phyloP scores from a whole-genome alignment of 2,329 filamentous ascomycete genomes.

The Fusarium virguliforme region DNA sequence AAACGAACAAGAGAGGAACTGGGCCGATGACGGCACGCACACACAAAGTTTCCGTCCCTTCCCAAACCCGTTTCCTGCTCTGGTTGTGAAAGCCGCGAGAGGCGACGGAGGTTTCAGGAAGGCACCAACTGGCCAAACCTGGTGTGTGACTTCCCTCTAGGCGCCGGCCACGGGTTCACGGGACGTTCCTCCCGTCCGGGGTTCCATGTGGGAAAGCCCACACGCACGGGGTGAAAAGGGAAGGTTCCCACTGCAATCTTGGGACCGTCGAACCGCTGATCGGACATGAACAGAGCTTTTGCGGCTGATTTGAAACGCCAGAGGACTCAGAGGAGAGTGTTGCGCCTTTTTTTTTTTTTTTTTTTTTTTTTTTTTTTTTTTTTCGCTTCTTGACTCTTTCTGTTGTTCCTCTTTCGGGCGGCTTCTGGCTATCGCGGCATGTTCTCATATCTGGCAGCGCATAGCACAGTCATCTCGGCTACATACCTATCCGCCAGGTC shows the following conservation, averaged over 20 bases:
- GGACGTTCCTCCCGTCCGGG: constrained; percentile 31
- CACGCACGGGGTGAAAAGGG: neutral
- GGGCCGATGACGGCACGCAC: constrained; percentile 17
- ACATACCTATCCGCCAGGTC: constrained; percentile 12
- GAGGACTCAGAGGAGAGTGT: constrained; percentile 19
- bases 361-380: neutral
- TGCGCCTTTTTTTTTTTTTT: neutral
- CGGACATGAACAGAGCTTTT: constrained; percentile 28
- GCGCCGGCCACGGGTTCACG: constrained; percentile 17
- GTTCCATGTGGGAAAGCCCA: constrained; percentile 22
- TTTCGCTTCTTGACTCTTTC: neutral
- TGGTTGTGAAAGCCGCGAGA: constrained; percentile 14
- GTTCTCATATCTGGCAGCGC: constrained; percentile 12
- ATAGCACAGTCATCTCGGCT: constrained; percentile 23
- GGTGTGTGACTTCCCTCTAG: constrained; percentile 4
- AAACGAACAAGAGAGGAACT: constrained; percentile 10
- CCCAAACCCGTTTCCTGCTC: constrained; percentile 18
- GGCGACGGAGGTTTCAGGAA: constrained; percentile 35
- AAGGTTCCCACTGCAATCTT: constrained; percentile 13
- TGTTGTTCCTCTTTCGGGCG: constrained; percentile 1
- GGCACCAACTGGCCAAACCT: neutral
- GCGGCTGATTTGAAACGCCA: constrained; percentile 32
- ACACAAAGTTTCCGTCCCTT: constrained; percentile 12
- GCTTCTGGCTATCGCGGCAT: constrained; percentile 18
- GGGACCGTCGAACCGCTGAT: constrained; percentile 12